Base-by-base conservation (phyloP, 345 rosid species). In the Garcia nutans region DNA sequence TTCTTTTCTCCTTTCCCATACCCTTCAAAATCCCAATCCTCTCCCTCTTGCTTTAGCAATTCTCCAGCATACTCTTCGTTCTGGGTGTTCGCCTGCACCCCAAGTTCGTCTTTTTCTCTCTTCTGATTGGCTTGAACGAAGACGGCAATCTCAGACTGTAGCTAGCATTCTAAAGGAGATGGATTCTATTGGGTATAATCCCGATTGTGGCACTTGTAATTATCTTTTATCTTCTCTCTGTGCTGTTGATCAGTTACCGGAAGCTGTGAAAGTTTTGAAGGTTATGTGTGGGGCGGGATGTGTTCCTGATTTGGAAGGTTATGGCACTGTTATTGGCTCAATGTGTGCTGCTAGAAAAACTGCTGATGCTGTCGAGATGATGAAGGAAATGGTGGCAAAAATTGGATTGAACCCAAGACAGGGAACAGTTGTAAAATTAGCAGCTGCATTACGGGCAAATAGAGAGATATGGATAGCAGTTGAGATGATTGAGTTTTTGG, bases 311-410 rank as follows among this genome's bases (percentile, higher is more conserved):
- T 47, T 77, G 72, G 96, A 90, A 75, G 86, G 97, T 71, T 95
- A 88, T 42, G 89, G 89, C 3, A 78, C 72, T 1, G 81, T 90
- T 58, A 86, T 93, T 50, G 74, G 50, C 24, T 77, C 89, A 8
- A 80, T 95, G 87, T 88, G 93, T 78, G 70, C 55, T 12, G 83
- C 81, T 42, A 82, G 93, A 78, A 93, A 83, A 86, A 88, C 86
- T 50, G 78, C n/a, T 57, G 84, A 86, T 64, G 90, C 91, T 6
- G 74, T 90, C 55, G 82, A 87, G 68, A 74, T 88, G 75, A 72
- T 91, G 74, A 90, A 85, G 82, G 88, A 90, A 76, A 95, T 95
- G 99, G 93, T 91, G 84, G 79, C 76, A 62, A 85, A 85, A 82
- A 75, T 81, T 52, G 82, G 93, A n/a, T 79, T 95, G 78, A 82